Conservation (phyloP, 2,329 filamentous ascomycete genomes). For the Ascocoryne sarcoides region DNA sequence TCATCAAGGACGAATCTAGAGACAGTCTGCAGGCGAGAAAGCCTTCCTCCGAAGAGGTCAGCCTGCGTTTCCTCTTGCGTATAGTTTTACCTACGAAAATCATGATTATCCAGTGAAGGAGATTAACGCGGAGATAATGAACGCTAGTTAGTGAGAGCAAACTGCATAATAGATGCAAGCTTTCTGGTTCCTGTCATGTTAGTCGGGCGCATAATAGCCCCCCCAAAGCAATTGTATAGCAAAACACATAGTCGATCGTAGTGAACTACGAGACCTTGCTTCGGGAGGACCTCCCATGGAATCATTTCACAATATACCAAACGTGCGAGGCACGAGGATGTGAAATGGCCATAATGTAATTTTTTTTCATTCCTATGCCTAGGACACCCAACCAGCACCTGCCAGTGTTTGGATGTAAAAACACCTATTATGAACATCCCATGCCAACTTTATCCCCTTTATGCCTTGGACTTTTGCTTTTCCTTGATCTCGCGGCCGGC, state of each 20-base stretch:
- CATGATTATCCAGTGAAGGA: slow-evolving; percentile 45
- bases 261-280: slow-evolving; percentile 31
- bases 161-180: not conserved
- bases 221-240: slow-evolving; percentile 28
- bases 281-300: slow-evolving; percentile 70
- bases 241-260: slow-evolving; percentile 18
- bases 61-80: slow-evolving; percentile 65
- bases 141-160: slow-evolving; percentile 38
- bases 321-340: slow-evolving; percentile 35
- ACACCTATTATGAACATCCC: slow-evolving; percentile 14
- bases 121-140: slow-evolving; percentile 85
- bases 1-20: slow-evolving; percentile 54
- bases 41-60: slow-evolving; percentile 35
- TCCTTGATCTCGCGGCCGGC: slow-evolving; percentile 65
- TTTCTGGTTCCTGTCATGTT: slow-evolving; percentile 11
- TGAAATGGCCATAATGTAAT: slow-evolving; percentile 60
- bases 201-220: slow-evolving; percentile 18
- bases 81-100: slow-evolving; percentile 86
- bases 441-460: slow-evolving; percentile 18
- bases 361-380: slow-evolving; percentile 26
- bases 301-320: slow-evolving; percentile 52
- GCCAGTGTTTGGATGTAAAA: slow-evolving; percentile 12
- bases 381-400: slow-evolving; percentile 17
- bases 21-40: slow-evolving; percentile 77
- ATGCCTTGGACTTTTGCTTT: slow-evolving; percentile 40